Percentiles rank a stretch among this genome's conserved stretches.
These are phyloP conservation scores for Plasmodium blacklocki DNA, from an alignment of 169 alveolate species.

Conservation along the genomic window DNA sequence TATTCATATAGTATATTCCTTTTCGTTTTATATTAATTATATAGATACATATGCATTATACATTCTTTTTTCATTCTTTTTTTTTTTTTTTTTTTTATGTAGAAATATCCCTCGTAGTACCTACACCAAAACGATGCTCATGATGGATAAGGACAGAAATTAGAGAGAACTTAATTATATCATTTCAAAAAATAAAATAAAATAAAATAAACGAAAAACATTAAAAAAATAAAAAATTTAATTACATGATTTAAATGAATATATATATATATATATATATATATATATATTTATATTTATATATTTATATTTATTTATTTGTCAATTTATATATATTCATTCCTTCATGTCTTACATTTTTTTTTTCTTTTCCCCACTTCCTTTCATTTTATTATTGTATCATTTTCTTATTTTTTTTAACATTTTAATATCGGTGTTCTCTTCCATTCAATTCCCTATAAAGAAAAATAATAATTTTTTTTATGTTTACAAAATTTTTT, in stretches of 20 bases:
- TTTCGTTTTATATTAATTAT: too few relatives aligned
- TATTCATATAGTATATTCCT: too few relatives aligned
- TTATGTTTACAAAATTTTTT: background rate
- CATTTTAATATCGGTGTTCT: constrained; percentile 53
- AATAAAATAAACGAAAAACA: too few relatives aligned
- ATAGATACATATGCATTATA: too few relatives aligned
- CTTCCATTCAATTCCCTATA: constrained; percentile 65
- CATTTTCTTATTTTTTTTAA: background rate
- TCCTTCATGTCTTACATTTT: too few relatives aligned
- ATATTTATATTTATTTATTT: too few relatives aligned
- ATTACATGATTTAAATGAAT: too few relatives aligned
- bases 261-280: too few relatives aligned
- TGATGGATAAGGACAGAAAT: constrained; percentile 19
- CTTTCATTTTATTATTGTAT: background rate
- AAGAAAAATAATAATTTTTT: background rate
- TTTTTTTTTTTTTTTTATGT: constrained; percentile 2
- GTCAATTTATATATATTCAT: background rate
- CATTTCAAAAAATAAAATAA: too few relatives aligned
- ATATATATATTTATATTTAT: too few relatives aligned
- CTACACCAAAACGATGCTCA: constrained; percentile 42
- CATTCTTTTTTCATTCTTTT: background rate
- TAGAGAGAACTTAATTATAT: background rate
- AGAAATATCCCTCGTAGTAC: constrained; percentile 50
- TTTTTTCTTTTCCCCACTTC: background rate
- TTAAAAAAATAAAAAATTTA: too few relatives aligned